Conservation (phyloP, 441 rosid genomes). For the Erodium texanum region DNA sequence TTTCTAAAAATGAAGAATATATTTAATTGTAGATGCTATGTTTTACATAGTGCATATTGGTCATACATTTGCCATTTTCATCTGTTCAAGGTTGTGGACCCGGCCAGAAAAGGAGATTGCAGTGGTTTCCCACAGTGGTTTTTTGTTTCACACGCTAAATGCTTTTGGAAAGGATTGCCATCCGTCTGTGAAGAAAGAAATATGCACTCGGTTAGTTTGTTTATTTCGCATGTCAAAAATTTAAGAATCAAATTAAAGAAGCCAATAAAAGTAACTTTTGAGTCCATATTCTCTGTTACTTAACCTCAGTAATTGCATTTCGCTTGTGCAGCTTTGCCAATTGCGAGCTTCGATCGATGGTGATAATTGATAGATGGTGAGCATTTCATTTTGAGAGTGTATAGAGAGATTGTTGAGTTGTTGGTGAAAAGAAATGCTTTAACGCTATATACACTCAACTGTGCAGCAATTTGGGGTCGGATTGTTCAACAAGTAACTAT, state of each 20-base stretch:
- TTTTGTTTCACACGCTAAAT: slow-evolving; percentile 46
- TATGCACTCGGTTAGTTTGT: slow-evolving; percentile 45
- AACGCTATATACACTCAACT: neutral
- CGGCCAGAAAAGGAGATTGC: slow-evolving; percentile 70
- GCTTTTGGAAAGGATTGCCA: slow-evolving; percentile 26
- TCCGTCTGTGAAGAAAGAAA: slow-evolving; percentile 17
- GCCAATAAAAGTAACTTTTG: neutral
- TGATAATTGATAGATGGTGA: slow-evolving; percentile 57
- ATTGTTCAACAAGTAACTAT: slow-evolving; percentile 4
- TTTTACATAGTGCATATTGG: neutral
- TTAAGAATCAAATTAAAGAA: neutral
- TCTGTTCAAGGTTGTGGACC: slow-evolving; percentile 39
- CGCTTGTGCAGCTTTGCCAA: slow-evolving; percentile 50
- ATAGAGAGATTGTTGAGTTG: neutral
- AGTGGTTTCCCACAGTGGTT: slow-evolving; percentile 58
- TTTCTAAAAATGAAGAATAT: too few relatives aligned
- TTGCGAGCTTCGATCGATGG: slow-evolving; percentile 73
- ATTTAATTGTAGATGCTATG: too few relatives aligned
- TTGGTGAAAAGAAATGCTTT: too few relatives aligned
- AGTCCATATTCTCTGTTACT: too few relatives aligned
- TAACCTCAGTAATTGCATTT: slow-evolving; percentile 7
- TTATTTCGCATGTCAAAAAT: slow-evolving; percentile 1
- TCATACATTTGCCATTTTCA: neutral
- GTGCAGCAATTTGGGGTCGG: slow-evolving; percentile 14
- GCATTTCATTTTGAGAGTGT: slow-evolving; percentile 9